A percentile compares a stretch with the other conserved stretches of the same genome.
These are phyloP conservation scores for Pichia thaimueangensis DNA, from an alignment of 805 yeast genomes.

Conservation along the genomic window DNA sequence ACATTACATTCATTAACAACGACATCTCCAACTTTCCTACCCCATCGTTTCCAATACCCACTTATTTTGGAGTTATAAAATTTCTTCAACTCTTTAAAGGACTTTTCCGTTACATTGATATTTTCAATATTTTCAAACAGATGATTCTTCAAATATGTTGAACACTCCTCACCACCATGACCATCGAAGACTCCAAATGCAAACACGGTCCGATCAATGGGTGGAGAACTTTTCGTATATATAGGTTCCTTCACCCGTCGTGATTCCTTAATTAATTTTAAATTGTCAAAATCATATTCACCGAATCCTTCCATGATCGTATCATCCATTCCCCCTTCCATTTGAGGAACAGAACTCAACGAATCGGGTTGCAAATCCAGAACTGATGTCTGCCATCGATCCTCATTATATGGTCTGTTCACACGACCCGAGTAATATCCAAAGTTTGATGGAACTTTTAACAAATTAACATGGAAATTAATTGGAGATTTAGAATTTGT, in stretches of 20 bases:
- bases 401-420: conserved; percentile 76
- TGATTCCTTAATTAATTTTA: conserved; percentile 11
- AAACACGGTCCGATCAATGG: conserved; percentile 38
- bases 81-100: conserved; percentile 38
- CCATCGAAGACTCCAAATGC: conserved; percentile 84
- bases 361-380: conserved; percentile 5
- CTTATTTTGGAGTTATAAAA: conserved; percentile 58
- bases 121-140: conserved; percentile 50
- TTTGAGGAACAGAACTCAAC: conserved; percentile 1
- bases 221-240: conserved; percentile 7
- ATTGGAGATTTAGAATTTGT: conserved; percentile 20
- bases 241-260: conserved; percentile 11
- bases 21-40: conserved; percentile 30
- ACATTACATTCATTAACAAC: conserved; percentile 4
- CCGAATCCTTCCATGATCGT: not conserved
- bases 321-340: not conserved
- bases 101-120: conserved; percentile 30
- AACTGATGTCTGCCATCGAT: conserved; percentile 38
- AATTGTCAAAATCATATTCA: conserved; percentile 3
- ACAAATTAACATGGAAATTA: conserved; percentile 45
- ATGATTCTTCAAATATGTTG: conserved; percentile 49
- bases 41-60: conserved; percentile 83
- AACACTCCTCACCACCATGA: conserved; percentile 83
- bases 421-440: conserved; percentile 80
- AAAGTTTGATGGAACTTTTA: conserved; percentile 62